Base-by-base conservation (phyloP, 129 eudicot genomes). In the Flaveria linearis region DNA sequence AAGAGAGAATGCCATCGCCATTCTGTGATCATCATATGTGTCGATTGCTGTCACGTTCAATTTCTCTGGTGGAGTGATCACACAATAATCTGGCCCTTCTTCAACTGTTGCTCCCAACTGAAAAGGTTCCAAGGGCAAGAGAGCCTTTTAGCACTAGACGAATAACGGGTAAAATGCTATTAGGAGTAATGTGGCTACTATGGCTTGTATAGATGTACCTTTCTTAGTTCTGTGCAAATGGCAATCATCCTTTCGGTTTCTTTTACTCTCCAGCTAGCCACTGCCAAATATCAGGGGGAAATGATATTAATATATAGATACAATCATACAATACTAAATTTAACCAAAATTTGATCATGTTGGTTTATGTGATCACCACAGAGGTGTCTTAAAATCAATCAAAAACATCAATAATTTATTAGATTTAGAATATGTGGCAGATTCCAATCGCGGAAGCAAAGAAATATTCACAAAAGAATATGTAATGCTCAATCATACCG, bases 251-350 rank as follows among this genome's bases (percentile, higher is more conserved):
- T 79, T 83, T 91, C 98, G 5, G 98, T 91, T 84, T 94, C 97
- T 87, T 94, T 94, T 47, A 94, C 98, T 80, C 97, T 91, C 97
- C 98, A 94, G 89, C 98, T 94, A 84, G 98, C 97, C 81, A 94
- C 98, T 94, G 86, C 66, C 69, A 78, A 61, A 73, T 56, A 75
- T n/a, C 18, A 16, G 12, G 74, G 66, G 64, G n/a, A 28, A 26
- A 26, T 42, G 9, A 45, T 61, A 25, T 62, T 7, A 4, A 30
- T 30, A 30, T 30, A 46, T 23, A 69, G 41, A 13, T 69, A 65
- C 43, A 18, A 33, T 36, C 39, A 22, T 69, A 65, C 43, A 18
- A 33, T 36, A n/a, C 25, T 53, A 53, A 42, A 5, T 67, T 5
- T 7, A 17, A 18, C 33, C 25, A 53, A 11, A 42, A 68, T 23